Conservation (phyloP, 2,329 filamentous ascomycete species). For the Ceratocystiopsis brevicomis region DNA sequence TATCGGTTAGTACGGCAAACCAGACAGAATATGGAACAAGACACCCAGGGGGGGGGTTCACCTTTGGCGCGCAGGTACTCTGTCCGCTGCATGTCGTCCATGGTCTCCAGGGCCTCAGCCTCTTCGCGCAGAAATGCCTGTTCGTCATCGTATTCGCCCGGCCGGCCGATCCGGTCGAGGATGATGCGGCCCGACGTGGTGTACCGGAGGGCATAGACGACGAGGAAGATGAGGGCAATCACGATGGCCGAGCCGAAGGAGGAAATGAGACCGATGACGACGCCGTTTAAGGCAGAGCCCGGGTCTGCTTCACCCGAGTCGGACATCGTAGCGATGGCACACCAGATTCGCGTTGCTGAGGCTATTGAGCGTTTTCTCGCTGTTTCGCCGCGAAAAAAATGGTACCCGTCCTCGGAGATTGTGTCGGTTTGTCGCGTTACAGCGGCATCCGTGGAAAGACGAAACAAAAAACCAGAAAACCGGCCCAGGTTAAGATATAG, state of each 20-base stretch:
- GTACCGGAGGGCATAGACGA: conserved; percentile 89
- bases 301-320: conserved; percentile 4
- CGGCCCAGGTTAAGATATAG: too few species aligned
- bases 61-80: conserved; percentile 94
- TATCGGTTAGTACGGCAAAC: background rate
- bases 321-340: background rate
- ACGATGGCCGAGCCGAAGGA: conserved; percentile 82
- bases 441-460: too few species aligned
- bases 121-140: conserved; percentile 87
- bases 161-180: conserved; percentile 78
- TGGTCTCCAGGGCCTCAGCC: conserved; percentile 80
- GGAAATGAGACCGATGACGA: conserved; percentile 85
- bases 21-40: too few species aligned
- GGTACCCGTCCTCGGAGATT: too few species aligned
- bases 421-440: too few species aligned
- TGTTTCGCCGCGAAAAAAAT: too few species aligned
- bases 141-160: conserved; percentile 94
- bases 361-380: background rate
- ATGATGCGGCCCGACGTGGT: conserved; percentile 77
- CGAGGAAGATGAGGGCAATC: conserved; percentile 57
- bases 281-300: conserved; percentile 37
- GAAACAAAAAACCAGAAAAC: too few species aligned
- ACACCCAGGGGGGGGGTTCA: conserved; percentile 19
- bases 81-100: conserved; percentile 80
- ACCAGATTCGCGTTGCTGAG: too few species aligned